Evolutionary conservation across 805 yeast species (phyloP).

Genomic region (Nakazawaea holstii): DNA sequence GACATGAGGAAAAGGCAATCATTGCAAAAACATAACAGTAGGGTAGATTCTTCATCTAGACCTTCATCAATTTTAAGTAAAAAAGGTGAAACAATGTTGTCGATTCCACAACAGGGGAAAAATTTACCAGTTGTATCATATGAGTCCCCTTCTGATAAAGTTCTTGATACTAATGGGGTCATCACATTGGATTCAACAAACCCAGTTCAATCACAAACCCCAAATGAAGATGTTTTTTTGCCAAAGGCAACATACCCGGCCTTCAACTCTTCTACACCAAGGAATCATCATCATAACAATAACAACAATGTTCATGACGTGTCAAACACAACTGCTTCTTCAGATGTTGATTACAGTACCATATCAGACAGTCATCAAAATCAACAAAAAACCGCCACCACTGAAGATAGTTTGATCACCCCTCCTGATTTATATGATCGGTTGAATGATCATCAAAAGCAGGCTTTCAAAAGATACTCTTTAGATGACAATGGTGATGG

Average conservation of each 20-base stretch:
- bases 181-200: slow-evolving; percentile 13
- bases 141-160: slow-evolving; percentile 15
- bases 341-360: slow-evolving; percentile 8
- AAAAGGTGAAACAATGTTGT: slow-evolving; percentile 20
- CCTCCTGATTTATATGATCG: slow-evolving; percentile 10
- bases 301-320: slow-evolving; percentile 1
- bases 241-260: neutral
- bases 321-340: slow-evolving; percentile 6
- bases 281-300: neutral
- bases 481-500: neutral
- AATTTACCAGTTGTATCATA: slow-evolving; percentile 15
- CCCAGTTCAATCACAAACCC: slow-evolving; percentile 14
- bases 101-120: slow-evolving; percentile 18
- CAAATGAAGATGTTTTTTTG: neutral
- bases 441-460: slow-evolving; percentile 6
- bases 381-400: slow-evolving; percentile 1
- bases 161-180: slow-evolving; percentile 18
- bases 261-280: slow-evolving; percentile 3
- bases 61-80: slow-evolving; percentile 17
- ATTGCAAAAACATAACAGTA: slow-evolving; percentile 15
- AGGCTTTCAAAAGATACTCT: slow-evolving; percentile 8
- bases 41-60: slow-evolving; percentile 22
- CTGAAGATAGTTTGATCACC: slow-evolving; percentile 5
- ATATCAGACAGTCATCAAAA: slow-evolving; percentile 5
- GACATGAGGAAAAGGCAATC: slow-evolving; percentile 22